These are phyloP conservation scores for Pestalotiopsis sp. DNA, from an alignment of 2,329 filamentous ascomycete species.

Conservation along the genomic window DNA sequence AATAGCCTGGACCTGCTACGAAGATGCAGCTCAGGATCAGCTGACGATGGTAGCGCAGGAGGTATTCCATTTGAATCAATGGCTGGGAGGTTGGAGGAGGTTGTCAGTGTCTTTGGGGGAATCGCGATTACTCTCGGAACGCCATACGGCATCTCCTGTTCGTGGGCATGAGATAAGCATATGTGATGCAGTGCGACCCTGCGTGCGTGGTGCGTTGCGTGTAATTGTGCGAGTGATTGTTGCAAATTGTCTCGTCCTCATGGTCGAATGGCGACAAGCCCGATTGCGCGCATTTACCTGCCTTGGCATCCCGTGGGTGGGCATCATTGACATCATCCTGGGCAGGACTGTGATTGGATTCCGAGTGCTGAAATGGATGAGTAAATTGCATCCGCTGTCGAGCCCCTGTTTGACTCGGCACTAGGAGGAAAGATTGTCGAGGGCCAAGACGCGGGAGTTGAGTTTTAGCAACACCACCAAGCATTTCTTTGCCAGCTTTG, in stretches of 20 bases:
- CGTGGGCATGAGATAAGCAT: background rate
- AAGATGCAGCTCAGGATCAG: too few species aligned
- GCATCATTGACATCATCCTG: background rate
- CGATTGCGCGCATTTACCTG: background rate
- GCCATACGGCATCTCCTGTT: background rate
- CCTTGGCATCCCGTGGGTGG: background rate
- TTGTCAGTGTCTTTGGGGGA: background rate
- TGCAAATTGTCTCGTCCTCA: background rate
- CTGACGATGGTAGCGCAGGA: background rate
- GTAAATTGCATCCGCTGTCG: background rate
- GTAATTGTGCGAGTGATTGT: background rate
- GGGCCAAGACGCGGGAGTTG: background rate
- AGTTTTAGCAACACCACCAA: background rate
- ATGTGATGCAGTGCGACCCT: background rate
- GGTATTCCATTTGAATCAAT: background rate
- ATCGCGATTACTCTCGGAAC: background rate
- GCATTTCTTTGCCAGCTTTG: background rate
- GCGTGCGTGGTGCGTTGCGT: background rate
- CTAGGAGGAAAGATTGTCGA: background rate
- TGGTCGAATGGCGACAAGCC: background rate
- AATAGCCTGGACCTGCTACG: background rate
- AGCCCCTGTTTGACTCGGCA: background rate
- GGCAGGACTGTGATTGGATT: background rate
- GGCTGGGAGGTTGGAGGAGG: background rate
- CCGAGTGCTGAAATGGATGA: background rate